phyloP scores from a whole-genome alignment of 1,284 basidiomycete species.

The Ganoderma sinense region DNA sequence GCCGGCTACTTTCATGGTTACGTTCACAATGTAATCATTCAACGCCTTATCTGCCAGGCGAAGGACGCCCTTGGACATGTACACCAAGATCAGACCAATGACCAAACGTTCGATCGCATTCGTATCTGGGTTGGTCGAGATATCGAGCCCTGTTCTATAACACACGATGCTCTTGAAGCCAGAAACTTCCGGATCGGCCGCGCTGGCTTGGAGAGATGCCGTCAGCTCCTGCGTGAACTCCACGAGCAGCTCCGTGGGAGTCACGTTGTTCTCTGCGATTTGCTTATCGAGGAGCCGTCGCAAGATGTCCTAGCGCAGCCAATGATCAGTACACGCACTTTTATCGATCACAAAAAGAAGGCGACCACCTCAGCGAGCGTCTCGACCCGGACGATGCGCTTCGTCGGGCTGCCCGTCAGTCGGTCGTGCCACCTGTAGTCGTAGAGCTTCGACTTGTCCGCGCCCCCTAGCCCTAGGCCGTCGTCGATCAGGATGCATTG shows the following conservation, averaged over 20 bases:
- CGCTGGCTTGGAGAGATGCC: conserved; percentile 43
- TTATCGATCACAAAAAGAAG: background rate
- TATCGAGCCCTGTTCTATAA: conserved; percentile 75
- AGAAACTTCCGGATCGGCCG: conserved; percentile 57
- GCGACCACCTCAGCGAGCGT: conserved; percentile 65
- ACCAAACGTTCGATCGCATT: conserved; percentile 27
- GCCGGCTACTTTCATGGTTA: conserved; percentile 59
- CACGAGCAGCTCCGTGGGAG: conserved; percentile 34
- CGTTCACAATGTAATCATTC: conserved; percentile 72
- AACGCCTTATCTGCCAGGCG: conserved; percentile 67
- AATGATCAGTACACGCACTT: background rate
- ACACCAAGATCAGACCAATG: conserved; percentile 30
- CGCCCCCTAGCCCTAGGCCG: conserved; percentile 61
- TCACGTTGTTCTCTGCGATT: conserved; percentile 27
- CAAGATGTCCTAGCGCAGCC: conserved; percentile 43
- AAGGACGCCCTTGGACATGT: conserved; percentile 39
- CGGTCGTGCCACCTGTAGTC: conserved; percentile 66
- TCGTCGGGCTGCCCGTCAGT: conserved; percentile 58
- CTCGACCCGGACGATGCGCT: conserved; percentile 73
- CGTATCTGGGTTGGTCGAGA: conserved; percentile 39
- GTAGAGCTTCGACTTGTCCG: conserved; percentile 51
- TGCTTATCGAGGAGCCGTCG: conserved; percentile 39
- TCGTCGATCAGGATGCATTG: conserved; percentile 77
- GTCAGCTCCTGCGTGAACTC: conserved; percentile 46
- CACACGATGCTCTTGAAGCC: conserved; percentile 80